Evolutionary conservation across 345 rosid species (phyloP).

Genomic region (Microcos paniculata): DNA sequence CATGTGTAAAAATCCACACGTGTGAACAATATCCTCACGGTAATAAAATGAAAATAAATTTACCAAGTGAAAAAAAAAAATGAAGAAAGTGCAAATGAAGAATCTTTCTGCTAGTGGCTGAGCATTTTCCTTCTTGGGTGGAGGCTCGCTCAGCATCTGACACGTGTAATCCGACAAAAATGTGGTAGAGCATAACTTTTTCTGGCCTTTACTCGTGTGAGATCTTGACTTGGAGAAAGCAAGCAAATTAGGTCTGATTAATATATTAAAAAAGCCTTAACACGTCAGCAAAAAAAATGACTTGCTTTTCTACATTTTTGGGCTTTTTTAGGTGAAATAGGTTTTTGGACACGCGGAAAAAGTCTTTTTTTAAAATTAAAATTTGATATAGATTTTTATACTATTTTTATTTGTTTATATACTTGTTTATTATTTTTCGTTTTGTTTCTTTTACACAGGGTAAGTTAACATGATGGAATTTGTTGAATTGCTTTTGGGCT

Average conservation of each 20-base stretch:
- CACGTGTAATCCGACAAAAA: neutral
- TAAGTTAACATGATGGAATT: neutral
- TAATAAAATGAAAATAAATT: neutral
- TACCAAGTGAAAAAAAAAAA: too few relatives aligned
- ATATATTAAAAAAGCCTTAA: neutral
- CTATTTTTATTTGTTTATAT: neutral
- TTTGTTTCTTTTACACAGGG: neutral
- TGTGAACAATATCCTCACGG: neutral
- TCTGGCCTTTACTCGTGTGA: neutral
- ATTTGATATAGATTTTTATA: neutral
- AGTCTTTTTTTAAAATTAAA: too few relatives aligned
- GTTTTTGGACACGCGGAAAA: neutral
- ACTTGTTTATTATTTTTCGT: neutral
- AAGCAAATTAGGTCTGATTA: neutral
- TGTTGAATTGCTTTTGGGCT: neutral
- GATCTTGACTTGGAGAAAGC: neutral
- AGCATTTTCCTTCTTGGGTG: neutral
- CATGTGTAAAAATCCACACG: neutral
- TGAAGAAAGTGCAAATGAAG: neutral
- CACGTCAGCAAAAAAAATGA: neutral
- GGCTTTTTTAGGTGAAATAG: neutral
- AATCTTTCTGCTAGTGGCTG: neutral
- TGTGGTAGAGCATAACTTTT: neutral
- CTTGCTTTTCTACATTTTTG: neutral
- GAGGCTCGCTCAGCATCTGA: neutral